phyloP scores from a whole-genome alignment of 2,329 filamentous ascomycete species.

The Tolypocladium paradoxum region DNA sequence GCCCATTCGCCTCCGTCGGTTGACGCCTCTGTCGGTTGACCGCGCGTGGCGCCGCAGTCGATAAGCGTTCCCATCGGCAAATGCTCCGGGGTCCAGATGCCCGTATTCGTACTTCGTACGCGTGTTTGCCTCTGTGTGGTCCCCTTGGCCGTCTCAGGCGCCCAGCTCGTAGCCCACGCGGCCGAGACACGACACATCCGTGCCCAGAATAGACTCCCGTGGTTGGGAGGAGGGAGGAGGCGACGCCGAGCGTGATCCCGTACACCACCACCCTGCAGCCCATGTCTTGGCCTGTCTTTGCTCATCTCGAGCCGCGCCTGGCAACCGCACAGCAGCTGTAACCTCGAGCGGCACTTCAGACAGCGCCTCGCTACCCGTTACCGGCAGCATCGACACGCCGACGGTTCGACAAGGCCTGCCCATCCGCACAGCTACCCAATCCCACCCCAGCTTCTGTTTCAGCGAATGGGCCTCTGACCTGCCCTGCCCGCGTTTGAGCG shows the following conservation, averaged over 20 bases:
- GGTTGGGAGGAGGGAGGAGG: not conserved
- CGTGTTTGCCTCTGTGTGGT: not conserved
- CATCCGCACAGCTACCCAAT: conserved; percentile 12
- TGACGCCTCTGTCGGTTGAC: no score
- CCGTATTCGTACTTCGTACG: no score
- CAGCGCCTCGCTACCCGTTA: not conserved
- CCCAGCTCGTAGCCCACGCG: not conserved
- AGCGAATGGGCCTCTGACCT: conserved; percentile 12
- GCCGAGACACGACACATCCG: not conserved
- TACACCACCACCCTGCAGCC: not conserved
- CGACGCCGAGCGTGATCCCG: not conserved
- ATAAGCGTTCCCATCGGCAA: not conserved
- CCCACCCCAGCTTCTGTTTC: conserved; percentile 12
- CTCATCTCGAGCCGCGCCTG: not conserved
- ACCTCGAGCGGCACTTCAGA: not conserved
- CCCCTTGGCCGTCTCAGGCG: not conserved
- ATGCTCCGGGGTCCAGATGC: no score
- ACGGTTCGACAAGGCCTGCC: not conserved
- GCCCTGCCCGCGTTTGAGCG: conserved; percentile 10
- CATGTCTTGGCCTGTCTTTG: not conserved
- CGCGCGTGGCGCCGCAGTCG: not conserved
- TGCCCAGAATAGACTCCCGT: not conserved
- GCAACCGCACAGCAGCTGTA: not conserved
- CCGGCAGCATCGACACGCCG: not conserved
- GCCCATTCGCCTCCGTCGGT: conserved; percentile 12